A percentile compares a stretch with the other conserved stretches of the same genome.
Conservation (phyloP, 2,329 filamentous ascomycete genomes). For the Leptoxyphium fumago region DNA sequence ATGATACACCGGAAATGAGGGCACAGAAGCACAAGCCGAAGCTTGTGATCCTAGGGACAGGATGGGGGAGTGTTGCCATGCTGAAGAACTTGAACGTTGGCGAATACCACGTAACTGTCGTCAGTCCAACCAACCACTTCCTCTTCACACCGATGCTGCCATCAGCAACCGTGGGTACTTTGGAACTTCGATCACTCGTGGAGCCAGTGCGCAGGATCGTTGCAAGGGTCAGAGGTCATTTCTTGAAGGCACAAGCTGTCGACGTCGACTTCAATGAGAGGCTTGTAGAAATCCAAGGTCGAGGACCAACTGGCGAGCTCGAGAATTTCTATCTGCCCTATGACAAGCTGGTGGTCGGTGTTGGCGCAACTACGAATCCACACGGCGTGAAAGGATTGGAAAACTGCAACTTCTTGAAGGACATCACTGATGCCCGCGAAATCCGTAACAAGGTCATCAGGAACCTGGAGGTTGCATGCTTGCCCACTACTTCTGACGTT, state of each 20-base stretch:
- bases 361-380: slow-evolving; percentile 83
- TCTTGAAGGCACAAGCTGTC: slow-evolving; percentile 72
- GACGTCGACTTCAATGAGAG: slow-evolving; percentile 87
- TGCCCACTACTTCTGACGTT: slow-evolving; percentile 83
- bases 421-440: slow-evolving; percentile 77
- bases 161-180: slow-evolving; percentile 87
- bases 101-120: slow-evolving; percentile 89
- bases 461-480: slow-evolving; percentile 78
- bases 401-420: slow-evolving; percentile 87
- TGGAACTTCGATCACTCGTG: slow-evolving; percentile 79
- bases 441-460: slow-evolving; percentile 80
- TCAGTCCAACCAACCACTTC: slow-evolving; percentile 93
- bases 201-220: slow-evolving; percentile 86
- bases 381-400: slow-evolving; percentile 93
- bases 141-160: slow-evolving; percentile 97
- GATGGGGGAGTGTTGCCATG: slow-evolving; percentile 87
- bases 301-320: slow-evolving; percentile 55
- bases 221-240: slow-evolving; percentile 65
- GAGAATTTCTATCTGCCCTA: slow-evolving; percentile 87
- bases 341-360: slow-evolving; percentile 86
- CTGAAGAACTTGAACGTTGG: slow-evolving; percentile 80
- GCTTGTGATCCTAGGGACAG: slow-evolving; percentile 81
- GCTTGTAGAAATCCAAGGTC: slow-evolving; percentile 70
- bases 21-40: slow-evolving; percentile 75
- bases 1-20: slow-evolving; percentile 58